Percentiles rank a stretch among this genome's conserved stretches.
These are phyloP conservation scores for Arabis hirsuta DNA, from an alignment of 345 rosid species.

Conservation along the genomic window DNA sequence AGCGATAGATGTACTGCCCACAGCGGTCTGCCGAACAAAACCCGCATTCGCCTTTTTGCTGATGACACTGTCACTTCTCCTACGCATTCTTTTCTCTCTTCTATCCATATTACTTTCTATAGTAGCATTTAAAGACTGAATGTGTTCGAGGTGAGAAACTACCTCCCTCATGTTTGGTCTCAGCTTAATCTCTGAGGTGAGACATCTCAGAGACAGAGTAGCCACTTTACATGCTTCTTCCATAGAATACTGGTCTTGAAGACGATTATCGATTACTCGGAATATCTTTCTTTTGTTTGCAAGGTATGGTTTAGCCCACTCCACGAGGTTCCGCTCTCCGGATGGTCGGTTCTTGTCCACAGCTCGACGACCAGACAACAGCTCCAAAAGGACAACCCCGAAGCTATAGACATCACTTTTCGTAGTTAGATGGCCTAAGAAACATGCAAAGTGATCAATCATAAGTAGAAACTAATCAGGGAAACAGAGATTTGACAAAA, in stretches of 20 bases:
- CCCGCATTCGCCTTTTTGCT: slow-evolving; percentile 33
- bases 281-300: slow-evolving; percentile 80
- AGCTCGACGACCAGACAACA: slow-evolving; percentile 93
- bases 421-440: slow-evolving; percentile 85
- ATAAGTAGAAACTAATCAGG: slow-evolving; percentile 67
- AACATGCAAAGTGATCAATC: slow-evolving; percentile 12
- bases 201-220: slow-evolving; percentile 39
- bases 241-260: slow-evolving; percentile 85
- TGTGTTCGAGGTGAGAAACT: slow-evolving; percentile 40
- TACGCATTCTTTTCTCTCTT: slow-evolving; percentile 37
- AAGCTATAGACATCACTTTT: slow-evolving; percentile 97
- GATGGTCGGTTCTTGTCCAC: slow-evolving; percentile 93
- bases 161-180: slow-evolving; percentile 44
- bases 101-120: slow-evolving; percentile 29
- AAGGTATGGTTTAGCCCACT: slow-evolving; percentile 89
- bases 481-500: slow-evolving; percentile 7
- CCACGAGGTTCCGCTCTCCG: slow-evolving; percentile 85
- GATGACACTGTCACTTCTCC: slow-evolving; percentile 43
- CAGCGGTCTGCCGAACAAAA: slow-evolving; percentile 35
- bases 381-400: slow-evolving; percentile 92
- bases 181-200: slow-evolving; percentile 41
- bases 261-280: slow-evolving; percentile 80
- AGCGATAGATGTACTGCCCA: slow-evolving; percentile 37
- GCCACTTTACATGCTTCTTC: slow-evolving; percentile 47
- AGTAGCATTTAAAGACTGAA: slow-evolving; percentile 34